Conservation (phyloP, 306 rosid species). For the Vigna unguiculata region DNA sequence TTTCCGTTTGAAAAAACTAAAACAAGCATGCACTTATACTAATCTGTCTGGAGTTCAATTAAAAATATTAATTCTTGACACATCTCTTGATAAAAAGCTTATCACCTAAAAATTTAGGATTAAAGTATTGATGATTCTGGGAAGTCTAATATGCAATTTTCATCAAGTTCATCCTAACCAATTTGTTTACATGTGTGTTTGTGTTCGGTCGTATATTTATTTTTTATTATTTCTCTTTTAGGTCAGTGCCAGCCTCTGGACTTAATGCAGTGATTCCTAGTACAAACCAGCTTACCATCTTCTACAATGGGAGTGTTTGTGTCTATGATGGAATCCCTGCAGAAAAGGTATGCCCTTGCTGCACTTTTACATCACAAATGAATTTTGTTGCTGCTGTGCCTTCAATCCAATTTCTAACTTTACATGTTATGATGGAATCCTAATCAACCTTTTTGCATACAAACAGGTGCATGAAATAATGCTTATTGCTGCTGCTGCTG, state of each 20-base stretch:
- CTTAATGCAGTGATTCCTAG: slow-evolving; percentile 39
- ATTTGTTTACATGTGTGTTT: background rate
- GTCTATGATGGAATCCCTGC: slow-evolving; percentile 70
- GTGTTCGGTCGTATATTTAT: background rate
- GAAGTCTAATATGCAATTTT: background rate
- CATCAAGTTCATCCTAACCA: background rate
- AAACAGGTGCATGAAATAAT: slow-evolving; percentile 67
- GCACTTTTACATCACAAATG: slow-evolving; percentile 11
- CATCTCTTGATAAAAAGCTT: background rate
- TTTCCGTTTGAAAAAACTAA: background rate
- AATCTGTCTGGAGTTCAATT: slow-evolving; percentile 1
- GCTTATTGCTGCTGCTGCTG: slow-evolving; percentile 61
- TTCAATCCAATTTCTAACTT: background rate
- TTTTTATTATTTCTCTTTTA: slow-evolving; percentile 39
- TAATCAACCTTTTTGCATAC: slow-evolving; percentile 12
- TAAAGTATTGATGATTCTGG: background rate
- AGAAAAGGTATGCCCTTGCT: slow-evolving; percentile 60
- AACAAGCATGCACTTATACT: background rate
- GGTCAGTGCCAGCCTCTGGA: slow-evolving; percentile 51
- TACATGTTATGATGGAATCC: slow-evolving; percentile 5
- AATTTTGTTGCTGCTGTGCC: slow-evolving; percentile 20
- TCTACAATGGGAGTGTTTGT: slow-evolving; percentile 63
- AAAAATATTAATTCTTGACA: background rate
- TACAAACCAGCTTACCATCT: slow-evolving; percentile 63
- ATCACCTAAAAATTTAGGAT: background rate